phyloP scores from a whole-genome alignment of 1,284 basidiomycete genomes.

The Moniliophthora roreri region DNA sequence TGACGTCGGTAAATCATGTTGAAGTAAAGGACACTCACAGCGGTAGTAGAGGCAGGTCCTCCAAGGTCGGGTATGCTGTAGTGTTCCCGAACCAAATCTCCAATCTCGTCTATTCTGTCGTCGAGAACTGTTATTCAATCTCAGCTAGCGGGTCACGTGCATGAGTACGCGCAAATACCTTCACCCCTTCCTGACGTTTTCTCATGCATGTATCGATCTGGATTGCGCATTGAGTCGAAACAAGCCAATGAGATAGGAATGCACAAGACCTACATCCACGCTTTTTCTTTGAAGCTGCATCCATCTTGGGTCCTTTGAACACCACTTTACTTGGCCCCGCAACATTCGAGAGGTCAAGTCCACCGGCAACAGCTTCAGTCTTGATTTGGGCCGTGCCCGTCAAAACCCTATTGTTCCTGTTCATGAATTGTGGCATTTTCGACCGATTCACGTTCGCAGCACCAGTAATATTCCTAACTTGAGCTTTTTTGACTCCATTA shows the following conservation, averaged over 20 bases:
- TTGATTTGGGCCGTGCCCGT: constrained; percentile 29
- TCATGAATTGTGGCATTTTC: constrained; percentile 28
- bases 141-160: constrained; percentile 1
- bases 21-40: constrained; percentile 46
- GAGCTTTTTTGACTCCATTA: constrained; percentile 37
- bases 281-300: constrained; percentile 39
- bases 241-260: constrained; percentile 1
- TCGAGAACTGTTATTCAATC: constrained; percentile 62
- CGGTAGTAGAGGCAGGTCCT: constrained; percentile 74
- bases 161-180: constrained; percentile 43
- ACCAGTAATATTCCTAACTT: constrained; percentile 22
- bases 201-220: constrained; percentile 94
- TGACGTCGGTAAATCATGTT: constrained; percentile 11
- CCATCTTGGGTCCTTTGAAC: constrained; percentile 45
- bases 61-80: constrained; percentile 74
- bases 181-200: constrained; percentile 81
- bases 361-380: constrained; percentile 26
- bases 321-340: constrained; percentile 42
- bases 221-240: background rate
- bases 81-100: constrained; percentile 65
- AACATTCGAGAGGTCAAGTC: constrained; percentile 11
- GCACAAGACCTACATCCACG: constrained; percentile 52
- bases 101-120: constrained; percentile 82
- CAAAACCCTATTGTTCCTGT: constrained; percentile 16
- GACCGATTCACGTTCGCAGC: constrained; percentile 33